These are phyloP conservation scores for Capronia epimyces DNA, from an alignment of 2,329 filamentous ascomycete species.

Conservation along the genomic window DNA sequence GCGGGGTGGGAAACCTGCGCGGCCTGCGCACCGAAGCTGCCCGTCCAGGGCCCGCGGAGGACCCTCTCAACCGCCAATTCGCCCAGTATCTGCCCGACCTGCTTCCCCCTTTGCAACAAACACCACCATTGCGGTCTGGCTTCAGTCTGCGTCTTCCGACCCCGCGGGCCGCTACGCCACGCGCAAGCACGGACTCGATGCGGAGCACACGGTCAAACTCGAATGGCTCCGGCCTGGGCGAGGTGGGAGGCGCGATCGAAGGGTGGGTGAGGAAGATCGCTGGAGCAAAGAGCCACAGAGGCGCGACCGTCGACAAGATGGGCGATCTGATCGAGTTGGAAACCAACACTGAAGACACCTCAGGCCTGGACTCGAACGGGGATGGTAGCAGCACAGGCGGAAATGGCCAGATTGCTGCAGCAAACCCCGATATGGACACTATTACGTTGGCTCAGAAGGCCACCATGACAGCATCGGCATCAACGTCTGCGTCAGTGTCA, in stretches of 20 bases:
- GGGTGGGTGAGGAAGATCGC: conserved; percentile 80
- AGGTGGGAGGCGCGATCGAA: conserved; percentile 81
- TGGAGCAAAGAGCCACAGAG: conserved; percentile 14
- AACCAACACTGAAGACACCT: conserved; percentile 18
- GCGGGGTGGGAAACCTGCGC: conserved; percentile 78
- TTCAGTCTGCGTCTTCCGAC: conserved; percentile 10
- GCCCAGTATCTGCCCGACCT: conserved; percentile 76
- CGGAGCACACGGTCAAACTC: conserved; percentile 39
- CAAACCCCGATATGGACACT: no score
- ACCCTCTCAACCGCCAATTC: conserved; percentile 78
- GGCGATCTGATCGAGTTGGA: conserved; percentile 44
- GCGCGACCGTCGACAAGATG: conserved; percentile 19
- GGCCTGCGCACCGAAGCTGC: conserved; percentile 55
- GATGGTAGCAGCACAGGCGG: no score
- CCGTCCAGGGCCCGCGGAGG: conserved; percentile 66
- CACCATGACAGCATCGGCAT: background rate
- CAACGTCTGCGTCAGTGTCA: conserved; percentile 1
- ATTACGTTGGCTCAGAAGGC: no score
- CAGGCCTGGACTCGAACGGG: background rate
- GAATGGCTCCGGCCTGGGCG: conserved; percentile 57
- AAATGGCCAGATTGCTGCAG: no score
- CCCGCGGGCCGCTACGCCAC: conserved; percentile 35
- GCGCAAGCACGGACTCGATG: conserved; percentile 38
- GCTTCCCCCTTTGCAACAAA: conserved; percentile 45
- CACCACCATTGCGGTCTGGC: conserved; percentile 28